Evolutionary conservation across 2,329 filamentous ascomycete species (phyloP).

Genomic region (Elsinoe perseae): DNA sequence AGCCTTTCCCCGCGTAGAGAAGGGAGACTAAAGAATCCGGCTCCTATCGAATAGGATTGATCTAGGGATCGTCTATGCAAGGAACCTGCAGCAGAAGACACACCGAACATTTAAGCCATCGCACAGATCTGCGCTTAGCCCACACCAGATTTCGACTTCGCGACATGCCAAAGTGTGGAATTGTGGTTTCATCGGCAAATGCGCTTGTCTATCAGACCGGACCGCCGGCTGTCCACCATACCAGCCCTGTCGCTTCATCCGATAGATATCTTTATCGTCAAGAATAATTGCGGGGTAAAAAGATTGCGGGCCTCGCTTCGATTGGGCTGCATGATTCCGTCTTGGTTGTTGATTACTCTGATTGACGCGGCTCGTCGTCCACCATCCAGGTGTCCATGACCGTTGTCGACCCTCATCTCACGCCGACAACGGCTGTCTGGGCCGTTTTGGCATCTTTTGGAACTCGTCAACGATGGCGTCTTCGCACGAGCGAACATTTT

Average conservation of each 20-base stretch:
- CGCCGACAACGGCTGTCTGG: conserved; percentile 2
- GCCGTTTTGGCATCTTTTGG: not conserved
- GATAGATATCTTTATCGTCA: not conserved
- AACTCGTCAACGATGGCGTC: conserved; percentile 8
- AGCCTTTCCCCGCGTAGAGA: conserved; percentile 2
- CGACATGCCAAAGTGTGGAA: not conserved
- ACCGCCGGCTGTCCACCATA: not conserved
- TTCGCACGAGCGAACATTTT: not conserved
- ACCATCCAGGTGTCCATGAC: no score
- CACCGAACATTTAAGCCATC: not conserved
- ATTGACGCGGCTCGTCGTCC: conserved; percentile 3
- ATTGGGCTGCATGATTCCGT: not conserved
- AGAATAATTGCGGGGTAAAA: not conserved
- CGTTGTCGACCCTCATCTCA: conserved; percentile 10
- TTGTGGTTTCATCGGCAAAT: not conserved
- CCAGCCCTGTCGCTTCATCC: not conserved
- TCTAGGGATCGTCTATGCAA: not conserved
- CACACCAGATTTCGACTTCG: not conserved
- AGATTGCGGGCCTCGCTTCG: not conserved
- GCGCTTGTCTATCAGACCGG: not conserved
- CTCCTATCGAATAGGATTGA: no score
- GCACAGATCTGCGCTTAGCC: conserved; percentile 9
- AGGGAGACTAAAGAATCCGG: no score
- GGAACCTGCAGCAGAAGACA: conserved; percentile 10
- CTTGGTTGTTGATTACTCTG: conserved; percentile 5